Base-by-base conservation (phyloP, 208 protist genomes). In the Crithidia mellificae region DNA sequence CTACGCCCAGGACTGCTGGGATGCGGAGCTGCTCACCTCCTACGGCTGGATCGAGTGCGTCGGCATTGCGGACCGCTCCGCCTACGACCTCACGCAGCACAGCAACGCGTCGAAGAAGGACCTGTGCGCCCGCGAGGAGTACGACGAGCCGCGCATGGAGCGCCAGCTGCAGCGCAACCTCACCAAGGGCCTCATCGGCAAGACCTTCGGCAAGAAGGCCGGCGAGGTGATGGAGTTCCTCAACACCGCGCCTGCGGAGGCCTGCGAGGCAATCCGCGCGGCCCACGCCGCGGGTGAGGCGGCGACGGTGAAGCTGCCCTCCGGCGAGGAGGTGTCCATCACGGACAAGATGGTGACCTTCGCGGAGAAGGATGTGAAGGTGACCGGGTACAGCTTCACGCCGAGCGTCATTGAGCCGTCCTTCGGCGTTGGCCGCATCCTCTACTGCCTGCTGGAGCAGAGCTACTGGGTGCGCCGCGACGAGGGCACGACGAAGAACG, bases 1-100 rank as follows among this genome's bases (percentile, higher is more conserved):
- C 88, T 99, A 99, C 84, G 99, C 99, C 3, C 83, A 88, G 80
- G 99, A 99, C 85, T 99, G 99, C 96, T 99, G 98, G 98, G 99
- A 99, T 76, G 94, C 90, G 29, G 98, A 99, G 87, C 86, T 98
- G 46, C 81, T 96, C 15, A 97, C 94, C 1, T 96, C 91, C 8
- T 98, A 98, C 74, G 98, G 98, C 53, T 99, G 99, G 99, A 88
- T 99, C 36, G 99, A 99, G 88, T 98, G 93, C 84, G 98, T 99
- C 36, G 99, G 99, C 54, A 94, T 99, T 72, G 99, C 99, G 12
- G 98, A 99, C 82, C 86, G 99, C 72, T 98, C 97, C 17, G 94
- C 91, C 51, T 99, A 97, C 77, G 99, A 99, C 85, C 80, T 99
- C 14, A 93, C 84, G 30, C 69, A 87, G 44, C 99, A 99, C 83